A percentile compares a stretch with the other conserved stretches of the same genome.
Conservation (phyloP, 495 filamentous ascomycete species). For the Aspergillus bridgeri region DNA sequence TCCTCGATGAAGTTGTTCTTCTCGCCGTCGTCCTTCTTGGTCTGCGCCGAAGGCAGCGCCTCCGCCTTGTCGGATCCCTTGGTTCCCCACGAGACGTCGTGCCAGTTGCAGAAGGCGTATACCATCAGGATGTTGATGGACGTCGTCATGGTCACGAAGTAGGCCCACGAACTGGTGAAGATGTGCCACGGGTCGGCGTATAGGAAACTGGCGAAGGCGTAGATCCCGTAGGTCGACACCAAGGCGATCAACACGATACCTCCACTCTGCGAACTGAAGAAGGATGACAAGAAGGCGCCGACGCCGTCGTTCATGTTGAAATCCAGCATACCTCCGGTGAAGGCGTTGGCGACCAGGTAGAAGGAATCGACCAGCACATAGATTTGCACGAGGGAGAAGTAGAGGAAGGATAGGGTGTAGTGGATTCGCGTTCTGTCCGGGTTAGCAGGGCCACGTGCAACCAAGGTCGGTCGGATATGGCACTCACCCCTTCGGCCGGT, state of each 20-base stretch:
- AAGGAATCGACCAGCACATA: slow-evolving; percentile 85
- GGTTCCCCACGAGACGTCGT: slow-evolving; percentile 99
- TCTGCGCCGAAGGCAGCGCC: slow-evolving; percentile 79
- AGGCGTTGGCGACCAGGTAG: slow-evolving; percentile 81
- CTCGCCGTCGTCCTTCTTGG: slow-evolving; percentile 78
- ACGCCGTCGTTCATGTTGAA: slow-evolving; percentile 50
- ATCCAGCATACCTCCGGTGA: slow-evolving; percentile 54
- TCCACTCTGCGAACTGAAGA: slow-evolving; percentile 68
- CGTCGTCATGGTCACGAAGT: slow-evolving; percentile 87
- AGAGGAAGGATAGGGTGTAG: slow-evolving; percentile 84
- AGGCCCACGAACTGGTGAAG: slow-evolving; percentile 93
- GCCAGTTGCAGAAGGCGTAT: slow-evolving; percentile 99
- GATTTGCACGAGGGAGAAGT: slow-evolving; percentile 81
- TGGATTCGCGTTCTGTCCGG: slow-evolving; percentile 50
- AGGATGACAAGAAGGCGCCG: slow-evolving; percentile 57
- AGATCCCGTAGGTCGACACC: slow-evolving; percentile 90
- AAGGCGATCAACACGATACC: slow-evolving; percentile 91
- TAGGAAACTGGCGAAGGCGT: slow-evolving; percentile 91
- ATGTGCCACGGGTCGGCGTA: slow-evolving; percentile 99
- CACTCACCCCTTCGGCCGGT: slow-evolving; percentile 79
- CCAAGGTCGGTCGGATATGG: background rate
- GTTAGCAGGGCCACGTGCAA: background rate
- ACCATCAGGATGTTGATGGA: slow-evolving; percentile 99
- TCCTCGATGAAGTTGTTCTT: slow-evolving; percentile 87
- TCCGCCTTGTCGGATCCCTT: slow-evolving; percentile 98